Conservation (phyloP, 1,284 basidiomycete species). For the Malassezia brasiliensis region DNA sequence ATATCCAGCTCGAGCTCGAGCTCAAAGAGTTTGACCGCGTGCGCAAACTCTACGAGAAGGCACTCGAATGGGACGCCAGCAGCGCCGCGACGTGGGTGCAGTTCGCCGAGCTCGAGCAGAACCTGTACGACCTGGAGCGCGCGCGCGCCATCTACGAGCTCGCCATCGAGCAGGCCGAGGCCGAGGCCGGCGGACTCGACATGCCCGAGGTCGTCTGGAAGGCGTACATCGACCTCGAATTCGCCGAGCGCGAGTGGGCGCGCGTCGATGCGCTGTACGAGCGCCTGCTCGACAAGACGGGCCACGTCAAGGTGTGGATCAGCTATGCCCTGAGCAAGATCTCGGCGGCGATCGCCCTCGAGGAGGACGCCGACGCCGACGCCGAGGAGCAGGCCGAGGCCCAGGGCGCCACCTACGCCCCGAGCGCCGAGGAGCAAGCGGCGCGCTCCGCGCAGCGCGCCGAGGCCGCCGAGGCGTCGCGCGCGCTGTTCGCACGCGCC, state of each 20-base stretch:
- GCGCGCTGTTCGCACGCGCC: constrained; percentile 70
- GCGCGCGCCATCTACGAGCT: constrained; percentile 93
- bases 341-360: constrained; percentile 56
- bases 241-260: constrained; percentile 84
- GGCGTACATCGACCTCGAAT: constrained; percentile 92
- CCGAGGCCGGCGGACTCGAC: constrained; percentile 59
- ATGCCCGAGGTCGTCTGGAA: constrained; percentile 83
- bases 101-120: constrained; percentile 86
- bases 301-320: constrained; percentile 68
- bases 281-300: constrained; percentile 71
- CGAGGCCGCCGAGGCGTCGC: constrained; percentile 61
- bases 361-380: constrained; percentile 58
- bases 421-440: constrained; percentile 22
- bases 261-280: constrained; percentile 79
- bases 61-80: constrained; percentile 52
- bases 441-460: constrained; percentile 50
- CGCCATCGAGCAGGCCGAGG: constrained; percentile 64
- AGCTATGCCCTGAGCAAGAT: constrained; percentile 50
- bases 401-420: not conserved
- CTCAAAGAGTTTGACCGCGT: constrained; percentile 79
- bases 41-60: constrained; percentile 84
- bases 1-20: constrained; percentile 41
- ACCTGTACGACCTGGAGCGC: constrained; percentile 80
- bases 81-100: constrained; percentile 66
- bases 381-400: constrained; percentile 51